Conservation (phyloP, 2,329 filamentous ascomycete species). For the Arachnopeziza araneosa region DNA sequence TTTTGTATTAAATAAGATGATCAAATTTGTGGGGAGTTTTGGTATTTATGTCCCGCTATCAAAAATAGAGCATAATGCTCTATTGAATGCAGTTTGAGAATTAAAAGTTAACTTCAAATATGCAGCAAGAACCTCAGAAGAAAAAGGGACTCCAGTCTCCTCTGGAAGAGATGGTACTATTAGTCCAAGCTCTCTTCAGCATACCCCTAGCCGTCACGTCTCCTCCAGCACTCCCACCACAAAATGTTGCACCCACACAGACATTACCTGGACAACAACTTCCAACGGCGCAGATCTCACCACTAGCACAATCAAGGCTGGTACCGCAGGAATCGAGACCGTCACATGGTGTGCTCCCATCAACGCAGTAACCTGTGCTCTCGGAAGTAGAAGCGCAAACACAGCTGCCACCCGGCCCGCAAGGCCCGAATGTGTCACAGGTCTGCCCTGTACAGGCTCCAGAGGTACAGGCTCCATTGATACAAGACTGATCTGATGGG, state of each 20-base stretch:
- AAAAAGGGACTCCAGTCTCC: not conserved
- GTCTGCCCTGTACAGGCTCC: not conserved
- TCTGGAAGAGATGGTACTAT: not conserved
- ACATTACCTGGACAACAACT: not conserved
- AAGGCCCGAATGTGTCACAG: constrained; percentile 1
- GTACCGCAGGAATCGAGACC: not conserved
- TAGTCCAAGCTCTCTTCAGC: not conserved
- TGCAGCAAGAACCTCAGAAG: not conserved
- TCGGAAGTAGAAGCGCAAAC: not conserved
- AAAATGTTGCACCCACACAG: constrained; percentile 1
- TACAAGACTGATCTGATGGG: not conserved
- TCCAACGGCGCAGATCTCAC: not conserved
- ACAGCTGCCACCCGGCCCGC: not conserved
- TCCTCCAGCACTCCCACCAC: not conserved
- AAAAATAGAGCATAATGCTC: not conserved
- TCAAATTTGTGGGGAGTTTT: too few relatives aligned
- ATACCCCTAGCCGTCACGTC: not conserved
- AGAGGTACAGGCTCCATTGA: not conserved
- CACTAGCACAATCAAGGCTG: not conserved
- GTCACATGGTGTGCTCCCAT: not conserved
- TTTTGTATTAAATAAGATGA: too few relatives aligned
- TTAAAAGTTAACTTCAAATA: not conserved
- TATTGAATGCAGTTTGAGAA: not conserved
- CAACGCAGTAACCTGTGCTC: constrained; percentile 1
- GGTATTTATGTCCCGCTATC: too few relatives aligned